phyloP scores from a whole-genome alignment of 2,329 filamentous ascomycete genomes.

The Aspergillus sp. region DNA sequence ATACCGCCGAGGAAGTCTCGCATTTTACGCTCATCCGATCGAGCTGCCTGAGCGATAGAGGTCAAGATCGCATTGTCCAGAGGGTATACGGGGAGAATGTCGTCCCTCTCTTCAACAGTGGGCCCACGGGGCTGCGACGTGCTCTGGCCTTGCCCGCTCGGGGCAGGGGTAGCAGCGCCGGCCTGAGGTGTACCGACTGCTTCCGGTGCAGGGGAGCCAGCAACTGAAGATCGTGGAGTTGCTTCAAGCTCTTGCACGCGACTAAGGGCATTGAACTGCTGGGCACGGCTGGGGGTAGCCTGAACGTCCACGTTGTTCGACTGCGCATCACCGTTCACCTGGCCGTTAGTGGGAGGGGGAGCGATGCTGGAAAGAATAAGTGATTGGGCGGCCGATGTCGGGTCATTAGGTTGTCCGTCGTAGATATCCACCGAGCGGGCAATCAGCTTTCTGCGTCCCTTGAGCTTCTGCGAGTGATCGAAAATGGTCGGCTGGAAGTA shows the following conservation, averaged over 20 bases:
- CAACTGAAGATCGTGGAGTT: conserved; percentile 81
- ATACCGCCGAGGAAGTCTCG: conserved; percentile 86
- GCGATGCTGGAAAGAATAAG: conserved; percentile 59
- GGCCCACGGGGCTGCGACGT: conserved; percentile 42
- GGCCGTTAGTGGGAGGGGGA: conserved; percentile 36
- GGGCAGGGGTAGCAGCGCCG: conserved; percentile 45
- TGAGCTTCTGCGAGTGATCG: conserved; percentile 77
- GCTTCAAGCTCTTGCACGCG: conserved; percentile 69
- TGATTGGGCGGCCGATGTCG: conserved; percentile 79
- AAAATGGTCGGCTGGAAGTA: conserved; percentile 88
- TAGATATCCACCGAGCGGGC: conserved; percentile 91
- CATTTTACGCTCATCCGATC: conserved; percentile 87
- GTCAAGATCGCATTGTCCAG: conserved; percentile 89
- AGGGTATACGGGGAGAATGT: conserved; percentile 76
- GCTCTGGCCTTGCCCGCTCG: conserved; percentile 28
- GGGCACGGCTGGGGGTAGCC: conserved; percentile 53
- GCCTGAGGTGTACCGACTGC: conserved; percentile 67
- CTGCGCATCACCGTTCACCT: conserved; percentile 42
- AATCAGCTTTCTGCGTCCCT: conserved; percentile 76
- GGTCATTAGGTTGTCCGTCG: conserved; percentile 89
- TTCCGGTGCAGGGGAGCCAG: conserved; percentile 84
- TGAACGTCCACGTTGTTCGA: conserved; percentile 32
- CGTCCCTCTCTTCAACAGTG: conserved; percentile 67
- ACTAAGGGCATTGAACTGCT: conserved; percentile 69
- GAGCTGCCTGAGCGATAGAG: conserved; percentile 82